Conservation (phyloP, 495 filamentous ascomycete species). For the Neurospora sp. region DNA sequence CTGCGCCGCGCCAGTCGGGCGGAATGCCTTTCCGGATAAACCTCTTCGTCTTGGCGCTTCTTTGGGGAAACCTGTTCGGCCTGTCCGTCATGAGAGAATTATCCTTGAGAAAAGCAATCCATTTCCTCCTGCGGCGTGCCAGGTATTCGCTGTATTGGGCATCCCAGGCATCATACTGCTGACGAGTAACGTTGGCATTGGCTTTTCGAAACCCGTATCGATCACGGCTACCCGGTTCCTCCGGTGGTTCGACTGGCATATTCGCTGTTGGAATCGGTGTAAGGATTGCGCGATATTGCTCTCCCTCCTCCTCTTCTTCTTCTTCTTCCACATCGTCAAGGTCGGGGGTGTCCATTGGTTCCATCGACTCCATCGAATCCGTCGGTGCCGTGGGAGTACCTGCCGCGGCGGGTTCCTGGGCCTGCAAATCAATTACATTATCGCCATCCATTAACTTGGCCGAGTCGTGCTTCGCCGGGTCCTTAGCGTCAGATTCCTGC, state of each 20-base stretch:
- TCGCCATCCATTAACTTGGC: constrained; percentile 20
- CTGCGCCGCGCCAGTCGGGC: constrained; percentile 80
- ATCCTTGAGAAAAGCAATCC: constrained; percentile 66
- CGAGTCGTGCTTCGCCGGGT: constrained; percentile 23
- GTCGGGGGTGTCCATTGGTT: neutral
- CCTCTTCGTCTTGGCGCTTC: constrained; percentile 71
- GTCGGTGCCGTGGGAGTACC: neutral
- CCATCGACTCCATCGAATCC: neutral
- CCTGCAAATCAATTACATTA: constrained; percentile 4
- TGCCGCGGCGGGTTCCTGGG: neutral
- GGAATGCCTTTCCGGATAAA: constrained; percentile 95
- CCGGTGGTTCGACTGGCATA: constrained; percentile 17
- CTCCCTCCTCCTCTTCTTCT: neutral
- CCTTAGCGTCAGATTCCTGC: constrained; percentile 4
- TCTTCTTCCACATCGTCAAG: neutral
- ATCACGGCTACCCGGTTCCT: constrained; percentile 46
- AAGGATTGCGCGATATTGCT: neutral
- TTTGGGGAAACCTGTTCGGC: constrained; percentile 69
- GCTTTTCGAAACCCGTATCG: constrained; percentile 87
- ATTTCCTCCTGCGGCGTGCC: constrained; percentile 65
- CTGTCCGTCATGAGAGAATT: constrained; percentile 60
- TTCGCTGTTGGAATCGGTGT: constrained; percentile 13
- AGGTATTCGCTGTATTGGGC: constrained; percentile 57
- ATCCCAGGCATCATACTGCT: constrained; percentile 80
- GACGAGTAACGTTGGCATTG: constrained; percentile 63